Conservation (phyloP, 768 basidiomycete species). For the Lactarius evosmus region DNA sequence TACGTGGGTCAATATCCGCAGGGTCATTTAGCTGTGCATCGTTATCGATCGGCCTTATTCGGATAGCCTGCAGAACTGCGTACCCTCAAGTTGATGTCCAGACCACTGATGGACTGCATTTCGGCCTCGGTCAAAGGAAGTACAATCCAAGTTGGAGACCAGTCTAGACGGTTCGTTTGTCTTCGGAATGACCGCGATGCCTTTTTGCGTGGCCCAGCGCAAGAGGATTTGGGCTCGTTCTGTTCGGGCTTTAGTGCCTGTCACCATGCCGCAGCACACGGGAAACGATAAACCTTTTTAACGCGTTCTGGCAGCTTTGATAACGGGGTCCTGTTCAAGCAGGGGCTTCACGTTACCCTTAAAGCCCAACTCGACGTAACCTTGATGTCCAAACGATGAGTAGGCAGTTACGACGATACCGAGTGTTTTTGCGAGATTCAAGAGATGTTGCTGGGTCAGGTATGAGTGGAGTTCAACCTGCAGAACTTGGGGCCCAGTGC, state of each 20-base stretch:
- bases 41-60: conserved; percentile 16
- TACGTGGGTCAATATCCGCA: conserved; percentile 58
- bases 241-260: conserved; percentile 17
- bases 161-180: conserved; percentile 40
- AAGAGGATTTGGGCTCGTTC: conserved; percentile 46
- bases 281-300: conserved; percentile 48
- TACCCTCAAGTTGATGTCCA: conserved; percentile 66
- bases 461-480: conserved; percentile 62
- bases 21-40: conserved; percentile 63
- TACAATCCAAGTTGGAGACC: conserved; percentile 45
- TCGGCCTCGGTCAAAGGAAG: conserved; percentile 50
- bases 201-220: conserved; percentile 49
- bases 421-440: conserved; percentile 43
- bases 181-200: conserved; percentile 51
- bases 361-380: conserved; percentile 64
- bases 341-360: conserved; percentile 48
- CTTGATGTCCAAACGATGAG: conserved; percentile 52
- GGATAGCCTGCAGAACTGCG: conserved; percentile 29
- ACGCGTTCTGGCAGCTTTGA: conserved; percentile 46
- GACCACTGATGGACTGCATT: conserved; percentile 49
- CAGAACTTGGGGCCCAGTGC: conserved; percentile 53
- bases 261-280: background rate
- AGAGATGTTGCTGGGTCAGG: conserved; percentile 47
- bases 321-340: conserved; percentile 47
- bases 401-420: conserved; percentile 54